These are phyloP conservation scores for Boletus subluridellus DNA, from an alignment of 1,284 basidiomycete species.

Conservation along the genomic window DNA sequence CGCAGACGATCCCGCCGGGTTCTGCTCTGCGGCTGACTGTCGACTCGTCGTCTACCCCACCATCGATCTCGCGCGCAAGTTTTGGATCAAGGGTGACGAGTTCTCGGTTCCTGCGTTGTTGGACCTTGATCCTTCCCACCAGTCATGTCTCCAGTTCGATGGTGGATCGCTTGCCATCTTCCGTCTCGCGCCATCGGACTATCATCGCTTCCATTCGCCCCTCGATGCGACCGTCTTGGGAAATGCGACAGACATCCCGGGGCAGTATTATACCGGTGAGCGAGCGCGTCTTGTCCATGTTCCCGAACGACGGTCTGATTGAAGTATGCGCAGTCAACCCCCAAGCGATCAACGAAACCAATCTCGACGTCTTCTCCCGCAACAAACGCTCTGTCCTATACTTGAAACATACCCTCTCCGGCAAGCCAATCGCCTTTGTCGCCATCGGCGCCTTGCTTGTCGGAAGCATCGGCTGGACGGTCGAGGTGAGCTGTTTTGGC, in stretches of 20 bases:
- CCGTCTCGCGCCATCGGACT: constrained; percentile 78
- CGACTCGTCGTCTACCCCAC: constrained; percentile 67
- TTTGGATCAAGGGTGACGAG: constrained; percentile 77
- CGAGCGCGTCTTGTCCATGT: background rate
- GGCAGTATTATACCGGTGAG: constrained; percentile 58
- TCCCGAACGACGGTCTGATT: constrained; percentile 4
- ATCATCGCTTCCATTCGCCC: constrained; percentile 83
- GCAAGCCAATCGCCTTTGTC: constrained; percentile 52
- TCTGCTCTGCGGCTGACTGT: constrained; percentile 75
- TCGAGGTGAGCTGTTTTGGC: constrained; percentile 25
- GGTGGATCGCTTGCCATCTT: constrained; percentile 63
- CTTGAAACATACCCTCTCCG: constrained; percentile 45
- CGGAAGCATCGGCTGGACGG: constrained; percentile 51
- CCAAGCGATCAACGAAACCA: constrained; percentile 70
- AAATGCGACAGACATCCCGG: constrained; percentile 49
- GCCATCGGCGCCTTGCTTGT: constrained; percentile 67
- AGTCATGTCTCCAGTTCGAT: constrained; percentile 42
- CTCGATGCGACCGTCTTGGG: constrained; percentile 54
- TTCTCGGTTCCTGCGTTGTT: constrained; percentile 69
- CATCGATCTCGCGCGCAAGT: constrained; percentile 57
- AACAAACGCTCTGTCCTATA: constrained; percentile 64
- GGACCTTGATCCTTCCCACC: constrained; percentile 38
- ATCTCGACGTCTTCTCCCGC: constrained; percentile 71
- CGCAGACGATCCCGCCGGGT: constrained; percentile 47
- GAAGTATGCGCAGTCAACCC: constrained; percentile 58